A percentile compares a stretch with the other conserved stretches of the same genome.
Evolutionary conservation across 805 yeast genomes (phyloP).

Genomic region (Priceomyces fermenticarens): DNA sequence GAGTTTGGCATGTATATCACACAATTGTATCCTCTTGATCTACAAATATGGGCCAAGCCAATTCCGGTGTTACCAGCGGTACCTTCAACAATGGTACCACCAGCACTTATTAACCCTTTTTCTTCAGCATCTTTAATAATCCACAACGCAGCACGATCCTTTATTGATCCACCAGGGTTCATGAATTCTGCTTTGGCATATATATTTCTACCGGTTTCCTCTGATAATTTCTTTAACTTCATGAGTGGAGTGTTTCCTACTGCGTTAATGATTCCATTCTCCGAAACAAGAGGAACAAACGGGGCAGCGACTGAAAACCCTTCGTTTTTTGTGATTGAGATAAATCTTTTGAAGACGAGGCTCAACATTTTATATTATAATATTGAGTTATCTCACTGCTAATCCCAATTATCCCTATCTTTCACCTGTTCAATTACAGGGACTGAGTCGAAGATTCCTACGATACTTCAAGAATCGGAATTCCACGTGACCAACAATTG

Average conservation of each 20-base stretch:
- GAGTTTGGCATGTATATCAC: slow-evolving; percentile 91
- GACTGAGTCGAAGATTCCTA: too few species aligned
- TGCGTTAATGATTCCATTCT: slow-evolving; percentile 72
- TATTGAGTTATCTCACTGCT: background rate
- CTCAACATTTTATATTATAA: background rate
- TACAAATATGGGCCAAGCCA: slow-evolving; percentile 78
- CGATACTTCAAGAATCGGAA: too few species aligned
- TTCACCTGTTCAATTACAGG: too few species aligned
- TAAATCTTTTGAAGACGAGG: slow-evolving; percentile 11
- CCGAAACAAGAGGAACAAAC: slow-evolving; percentile 63
- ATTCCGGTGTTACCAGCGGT: slow-evolving; percentile 97
- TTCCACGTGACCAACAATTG: too few species aligned
- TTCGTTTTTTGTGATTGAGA: slow-evolving; percentile 12
- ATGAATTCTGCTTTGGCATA: slow-evolving; percentile 89
- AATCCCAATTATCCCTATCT: too few species aligned
- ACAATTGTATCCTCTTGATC: slow-evolving; percentile 80
- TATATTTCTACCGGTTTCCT: slow-evolving; percentile 37
- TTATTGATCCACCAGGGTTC: slow-evolving; percentile 93
- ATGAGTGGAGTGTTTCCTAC: slow-evolving; percentile 93
- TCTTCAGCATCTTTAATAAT: slow-evolving; percentile 76
- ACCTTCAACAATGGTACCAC: slow-evolving; percentile 89
- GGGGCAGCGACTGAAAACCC: slow-evolving; percentile 23
- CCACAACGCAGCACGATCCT: slow-evolving; percentile 84
- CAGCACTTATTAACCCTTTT: slow-evolving; percentile 60
- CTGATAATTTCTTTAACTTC: slow-evolving; percentile 22